These are phyloP conservation scores for Naganishia vishniacii DNA, from an alignment of 768 basidiomycete species.

Conservation along the genomic window DNA sequence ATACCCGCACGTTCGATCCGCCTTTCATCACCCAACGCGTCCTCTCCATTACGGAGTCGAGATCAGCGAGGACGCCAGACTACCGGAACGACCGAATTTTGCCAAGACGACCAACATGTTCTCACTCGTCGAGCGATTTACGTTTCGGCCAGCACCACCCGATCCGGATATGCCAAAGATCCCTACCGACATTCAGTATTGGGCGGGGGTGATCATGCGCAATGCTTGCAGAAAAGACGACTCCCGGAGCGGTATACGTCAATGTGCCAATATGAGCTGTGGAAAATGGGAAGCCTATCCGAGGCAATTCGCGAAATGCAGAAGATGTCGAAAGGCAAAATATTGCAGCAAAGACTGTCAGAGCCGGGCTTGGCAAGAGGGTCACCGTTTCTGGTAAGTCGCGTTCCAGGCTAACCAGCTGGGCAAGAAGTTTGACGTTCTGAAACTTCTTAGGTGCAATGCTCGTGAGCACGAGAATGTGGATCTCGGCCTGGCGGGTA, in stretches of 20 bases:
- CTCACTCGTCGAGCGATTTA: conserved; percentile 91
- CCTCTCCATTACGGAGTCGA: conserved; percentile 47
- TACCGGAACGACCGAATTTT: conserved; percentile 45
- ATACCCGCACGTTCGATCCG: conserved; percentile 92
- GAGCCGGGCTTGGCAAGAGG: conserved; percentile 91
- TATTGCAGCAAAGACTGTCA: conserved; percentile 98
- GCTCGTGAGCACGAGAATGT: conserved; percentile 25
- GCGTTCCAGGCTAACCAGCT: neutral
- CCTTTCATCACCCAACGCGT: conserved; percentile 74
- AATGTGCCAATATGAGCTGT: conserved; percentile 98
- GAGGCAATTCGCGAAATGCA: conserved; percentile 92
- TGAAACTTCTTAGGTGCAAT: conserved; percentile 27
- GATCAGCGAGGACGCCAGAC: conserved; percentile 31
- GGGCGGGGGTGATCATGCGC: conserved; percentile 99
- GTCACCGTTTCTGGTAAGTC: conserved; percentile 81
- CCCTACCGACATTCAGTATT: conserved; percentile 90
- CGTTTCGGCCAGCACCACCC: conserved; percentile 79
- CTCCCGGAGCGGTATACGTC: conserved; percentile 79
- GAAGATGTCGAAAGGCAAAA: conserved; percentile 93
- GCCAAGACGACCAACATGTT: conserved; percentile 68
- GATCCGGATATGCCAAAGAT: conserved; percentile 67
- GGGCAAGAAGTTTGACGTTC: neutral
- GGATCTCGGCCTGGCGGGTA: conserved; percentile 22
- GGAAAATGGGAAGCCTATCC: conserved; percentile 90
- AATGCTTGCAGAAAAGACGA: conserved; percentile 99